Evolutionary conservation across 2,329 filamentous ascomycete genomes (phyloP).

Genomic region (Cordyceps farinosa): DNA sequence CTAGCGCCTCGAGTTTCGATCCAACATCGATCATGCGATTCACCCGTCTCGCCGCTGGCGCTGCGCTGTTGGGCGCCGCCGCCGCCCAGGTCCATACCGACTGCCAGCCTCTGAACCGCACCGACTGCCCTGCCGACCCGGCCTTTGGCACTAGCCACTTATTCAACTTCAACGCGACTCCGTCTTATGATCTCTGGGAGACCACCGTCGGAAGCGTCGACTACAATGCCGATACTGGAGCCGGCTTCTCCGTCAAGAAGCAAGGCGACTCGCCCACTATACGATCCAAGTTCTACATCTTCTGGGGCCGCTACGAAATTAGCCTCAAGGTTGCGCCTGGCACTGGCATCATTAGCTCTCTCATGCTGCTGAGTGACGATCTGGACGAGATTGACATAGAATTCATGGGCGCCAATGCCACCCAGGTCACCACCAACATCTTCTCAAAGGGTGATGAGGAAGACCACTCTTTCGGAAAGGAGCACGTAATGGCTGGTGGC

Average conservation of each 20-base stretch:
- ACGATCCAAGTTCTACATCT: conserved; percentile 76
- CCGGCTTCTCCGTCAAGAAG: conserved; percentile 67
- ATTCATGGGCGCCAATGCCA: conserved; percentile 65
- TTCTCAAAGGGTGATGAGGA: conserved; percentile 70
- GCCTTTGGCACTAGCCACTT: conserved; percentile 64
- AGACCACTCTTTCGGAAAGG: conserved; percentile 59
- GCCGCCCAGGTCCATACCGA: conserved; percentile 70
- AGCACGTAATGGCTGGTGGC: conserved; percentile 51
- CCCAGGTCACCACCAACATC: conserved; percentile 67
- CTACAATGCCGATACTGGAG: conserved; percentile 60
- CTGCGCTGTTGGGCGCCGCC: conserved; percentile 43
- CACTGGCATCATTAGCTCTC: conserved; percentile 72
- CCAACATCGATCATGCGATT: conserved; percentile 25
- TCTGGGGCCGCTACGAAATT: conserved; percentile 77
- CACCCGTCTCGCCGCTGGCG: conserved; percentile 29
- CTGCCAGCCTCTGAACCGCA: conserved; percentile 72
- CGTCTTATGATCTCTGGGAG: conserved; percentile 61
- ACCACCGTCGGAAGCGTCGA: conserved; percentile 62
- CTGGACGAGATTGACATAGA: conserved; percentile 89
- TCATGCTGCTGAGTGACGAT: conserved; percentile 80
- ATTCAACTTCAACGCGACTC: conserved; percentile 63
- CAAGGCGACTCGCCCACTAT: conserved; percentile 76
- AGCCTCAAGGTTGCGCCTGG: conserved; percentile 73
- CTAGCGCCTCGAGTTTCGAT: neutral
- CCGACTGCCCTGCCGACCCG: conserved; percentile 64